A percentile compares a stretch with the other conserved stretches of the same genome.
These are phyloP conservation scores for Bipolaris sorokiniana DNA, from an alignment of 2,329 filamentous ascomycete species.

Conservation along the genomic window DNA sequence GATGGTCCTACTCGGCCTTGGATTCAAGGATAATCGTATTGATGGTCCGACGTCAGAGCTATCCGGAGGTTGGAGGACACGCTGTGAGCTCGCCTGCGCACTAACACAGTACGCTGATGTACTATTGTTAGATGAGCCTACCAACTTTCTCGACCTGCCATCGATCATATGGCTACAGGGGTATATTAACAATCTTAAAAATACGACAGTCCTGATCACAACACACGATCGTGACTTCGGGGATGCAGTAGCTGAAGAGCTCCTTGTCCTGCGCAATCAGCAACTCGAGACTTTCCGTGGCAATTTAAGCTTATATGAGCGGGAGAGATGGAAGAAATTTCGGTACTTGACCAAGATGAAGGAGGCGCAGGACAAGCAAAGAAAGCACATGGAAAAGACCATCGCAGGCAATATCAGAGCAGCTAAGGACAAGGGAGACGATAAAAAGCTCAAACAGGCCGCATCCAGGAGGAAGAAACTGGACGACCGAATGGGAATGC, in stretches of 20 bases:
- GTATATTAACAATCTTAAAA: constrained; percentile 66
- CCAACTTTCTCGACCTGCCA: constrained; percentile 82
- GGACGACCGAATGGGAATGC: constrained; percentile 78
- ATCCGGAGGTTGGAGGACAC: constrained; percentile 67
- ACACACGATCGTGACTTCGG: constrained; percentile 86
- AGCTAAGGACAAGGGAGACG: constrained; percentile 78
- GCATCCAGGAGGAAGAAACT: constrained; percentile 85
- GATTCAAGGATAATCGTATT: constrained; percentile 70
- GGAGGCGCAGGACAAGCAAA: constrained; percentile 80
- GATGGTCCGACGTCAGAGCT: constrained; percentile 66
- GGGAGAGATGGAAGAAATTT: constrained; percentile 70
- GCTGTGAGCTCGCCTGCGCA: constrained; percentile 56
- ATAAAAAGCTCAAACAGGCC: constrained; percentile 85
- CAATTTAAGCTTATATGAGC: constrained; percentile 74
- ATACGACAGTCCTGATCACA: constrained; percentile 74
- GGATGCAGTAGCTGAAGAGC: constrained; percentile 74
- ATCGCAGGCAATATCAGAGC: constrained; percentile 76
- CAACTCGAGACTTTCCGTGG: constrained; percentile 76
- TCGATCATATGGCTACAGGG: constrained; percentile 85
- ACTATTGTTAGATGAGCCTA: constrained; percentile 83
- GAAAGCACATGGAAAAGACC: constrained; percentile 78
- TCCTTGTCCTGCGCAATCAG: constrained; percentile 77
- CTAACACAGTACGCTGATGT: constrained; percentile 77
- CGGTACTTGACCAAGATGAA: constrained; percentile 75
- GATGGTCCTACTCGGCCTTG: constrained; percentile 67